Conservation (phyloP, 179 eudicot genomes). For the Gypsophila paniculata region DNA sequence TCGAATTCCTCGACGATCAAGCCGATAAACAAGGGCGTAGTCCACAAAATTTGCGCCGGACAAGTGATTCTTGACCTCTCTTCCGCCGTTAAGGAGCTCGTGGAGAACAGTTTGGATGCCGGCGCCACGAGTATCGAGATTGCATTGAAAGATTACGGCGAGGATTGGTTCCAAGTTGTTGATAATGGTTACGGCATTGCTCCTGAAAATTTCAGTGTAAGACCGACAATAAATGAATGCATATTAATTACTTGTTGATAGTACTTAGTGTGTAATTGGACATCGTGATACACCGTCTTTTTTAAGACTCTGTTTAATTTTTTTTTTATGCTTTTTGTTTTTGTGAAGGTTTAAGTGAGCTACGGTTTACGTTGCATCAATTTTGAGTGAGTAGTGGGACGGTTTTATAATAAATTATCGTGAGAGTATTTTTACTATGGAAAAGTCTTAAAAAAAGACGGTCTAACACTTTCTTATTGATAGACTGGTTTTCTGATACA, state of each 20-base stretch:
- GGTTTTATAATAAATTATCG: no score
- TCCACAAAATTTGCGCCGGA: slow-evolving; percentile 85
- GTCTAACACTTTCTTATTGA: no score
- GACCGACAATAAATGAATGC: no score
- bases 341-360: background rate
- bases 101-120: slow-evolving; percentile 96
- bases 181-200: slow-evolving; percentile 84
- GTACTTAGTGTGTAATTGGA: no score
- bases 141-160: slow-evolving; percentile 67
- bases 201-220: no score
- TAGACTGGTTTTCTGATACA: no score
- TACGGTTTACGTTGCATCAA: background rate
- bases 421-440: no score
- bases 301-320: slow-evolving; percentile 38
- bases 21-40: slow-evolving; percentile 74
- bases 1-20: slow-evolving; percentile 39
- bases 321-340: background rate
- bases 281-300: background rate
- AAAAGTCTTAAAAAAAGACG: no score
- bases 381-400: background rate
- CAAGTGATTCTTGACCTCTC: slow-evolving; percentile 89
- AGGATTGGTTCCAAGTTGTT: slow-evolving; percentile 67
- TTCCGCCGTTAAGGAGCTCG: slow-evolving; percentile 90
- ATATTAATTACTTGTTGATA: no score
- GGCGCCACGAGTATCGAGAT: slow-evolving; percentile 83